A percentile compares a stretch with the other conserved stretches of the same genome.
Evolutionary conservation across 139 green algal species (phyloP).

Genomic region (Axilococcus clingmanii): DNA sequence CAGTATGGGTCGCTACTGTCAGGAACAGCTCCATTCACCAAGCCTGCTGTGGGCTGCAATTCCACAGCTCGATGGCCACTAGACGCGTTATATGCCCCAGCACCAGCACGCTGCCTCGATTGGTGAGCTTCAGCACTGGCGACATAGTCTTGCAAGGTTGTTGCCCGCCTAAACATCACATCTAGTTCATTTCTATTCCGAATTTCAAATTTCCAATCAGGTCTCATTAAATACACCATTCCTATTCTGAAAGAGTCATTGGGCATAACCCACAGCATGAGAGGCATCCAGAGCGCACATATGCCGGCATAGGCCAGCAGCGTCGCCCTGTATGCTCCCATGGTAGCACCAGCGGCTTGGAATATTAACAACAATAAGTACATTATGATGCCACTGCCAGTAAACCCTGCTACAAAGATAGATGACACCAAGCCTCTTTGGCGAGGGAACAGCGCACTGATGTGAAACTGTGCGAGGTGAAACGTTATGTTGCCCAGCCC

Average conservation of each 20-base stretch:
- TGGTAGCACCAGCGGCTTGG: slow-evolving; percentile 17
- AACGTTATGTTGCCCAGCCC: slow-evolving; percentile 51
- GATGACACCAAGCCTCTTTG: slow-evolving; percentile 34
- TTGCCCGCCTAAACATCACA: slow-evolving; percentile 15
- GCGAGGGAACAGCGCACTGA: slow-evolving; percentile 34
- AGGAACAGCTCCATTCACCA: neutral
- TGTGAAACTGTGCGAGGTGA: slow-evolving; percentile 48
- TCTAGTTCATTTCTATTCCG: slow-evolving; percentile 20
- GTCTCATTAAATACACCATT: slow-evolving; percentile 24
- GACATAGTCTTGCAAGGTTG: slow-evolving; percentile 34
- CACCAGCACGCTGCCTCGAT: slow-evolving; percentile 1
- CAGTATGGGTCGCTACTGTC: slow-evolving; percentile 12
- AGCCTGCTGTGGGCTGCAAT: neutral
- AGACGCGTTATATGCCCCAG: neutral
- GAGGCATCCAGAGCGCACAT: slow-evolving; percentile 31
- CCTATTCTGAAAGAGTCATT: slow-evolving; percentile 35
- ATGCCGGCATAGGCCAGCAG: slow-evolving; percentile 33
- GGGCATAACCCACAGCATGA: slow-evolving; percentile 51
- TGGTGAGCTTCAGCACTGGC: slow-evolving; percentile 4
- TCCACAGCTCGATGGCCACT: slow-evolving; percentile 1
- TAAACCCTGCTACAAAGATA: slow-evolving; percentile 49
- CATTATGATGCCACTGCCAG: slow-evolving; percentile 46
- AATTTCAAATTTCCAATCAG: slow-evolving; percentile 25
- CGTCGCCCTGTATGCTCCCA: slow-evolving; percentile 24
- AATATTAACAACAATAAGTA: slow-evolving; percentile 44